Conservation (phyloP, 1,139 yeast genomes). For the Saccharomycopsis hybrid region DNA sequence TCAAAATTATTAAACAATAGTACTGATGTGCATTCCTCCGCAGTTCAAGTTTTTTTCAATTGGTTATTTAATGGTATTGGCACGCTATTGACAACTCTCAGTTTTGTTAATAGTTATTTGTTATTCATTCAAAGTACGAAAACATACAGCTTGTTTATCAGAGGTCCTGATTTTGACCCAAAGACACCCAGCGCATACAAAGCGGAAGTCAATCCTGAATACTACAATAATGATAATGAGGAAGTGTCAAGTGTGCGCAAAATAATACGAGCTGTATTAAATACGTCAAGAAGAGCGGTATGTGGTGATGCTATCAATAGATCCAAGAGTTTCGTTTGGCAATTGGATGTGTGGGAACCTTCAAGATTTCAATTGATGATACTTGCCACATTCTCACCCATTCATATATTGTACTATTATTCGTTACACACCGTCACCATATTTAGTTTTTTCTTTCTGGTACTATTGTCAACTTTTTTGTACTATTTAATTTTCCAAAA, state of each 20-base stretch:
- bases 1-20: not conserved
- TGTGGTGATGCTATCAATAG: not conserved
- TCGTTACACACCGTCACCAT: not conserved
- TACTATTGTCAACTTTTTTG: not conserved
- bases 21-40: not conserved
- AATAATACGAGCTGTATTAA: not conserved
- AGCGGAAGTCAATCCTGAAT: conserved; percentile 4
- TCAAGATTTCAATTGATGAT: conserved; percentile 28
- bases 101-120: conserved; percentile 1
- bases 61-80: conserved; percentile 1
- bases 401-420: conserved; percentile 24
- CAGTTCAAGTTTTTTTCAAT: not conserved
- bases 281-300: not conserved
- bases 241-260: not conserved
- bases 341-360: conserved; percentile 35
- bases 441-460: not conserved
- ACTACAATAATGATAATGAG: not conserved
- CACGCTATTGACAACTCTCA: not conserved
- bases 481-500: conserved; percentile 28
- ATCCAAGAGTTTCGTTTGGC: conserved; percentile 34
- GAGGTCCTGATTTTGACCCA: conserved; percentile 6
- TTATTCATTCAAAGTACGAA: conserved; percentile 3
- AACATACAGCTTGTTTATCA: conserved; percentile 5
- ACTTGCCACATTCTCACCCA: conserved; percentile 35
- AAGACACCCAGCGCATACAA: conserved; percentile 12